Base-by-base conservation (phyloP, 164 flowering plant genomes). In the Vitis cinerea region DNA sequence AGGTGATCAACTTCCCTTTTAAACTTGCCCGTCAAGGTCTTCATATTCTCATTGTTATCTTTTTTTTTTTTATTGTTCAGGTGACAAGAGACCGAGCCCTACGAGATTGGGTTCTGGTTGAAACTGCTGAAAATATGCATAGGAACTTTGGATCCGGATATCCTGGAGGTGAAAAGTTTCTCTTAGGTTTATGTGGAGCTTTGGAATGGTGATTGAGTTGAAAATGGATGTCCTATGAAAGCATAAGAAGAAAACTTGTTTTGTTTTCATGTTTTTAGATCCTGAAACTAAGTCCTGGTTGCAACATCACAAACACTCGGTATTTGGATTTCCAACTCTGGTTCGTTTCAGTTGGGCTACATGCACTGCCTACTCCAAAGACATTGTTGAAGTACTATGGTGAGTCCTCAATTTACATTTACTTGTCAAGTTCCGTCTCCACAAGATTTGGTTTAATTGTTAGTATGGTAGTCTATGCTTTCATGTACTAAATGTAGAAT, bases 341-440 rank as follows among this genome's bases (percentile, higher is more conserved):
- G 98, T 92, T 29, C 97, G 98, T 15, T 94, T 94, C 83, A 92
- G 98, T 69, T 94, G 98, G 98, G 98, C 89, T 29, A 94, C 98
- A 59, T 94, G 98, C 87, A 85, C 79, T 65, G 59, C 97, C 47
- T 87, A 81, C 78, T 82, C 79, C 82, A 90, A 90, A 74, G 83
- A 88, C 63, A 54, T 62, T 51, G 87, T 77, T 63, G 87, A 90
- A 80, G 98, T 94, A 23, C 53, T 83, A 64, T 94, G 98, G 97
- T 94, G 68, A 86, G 92, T 76, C 54, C 59, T 61, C 51, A 16
- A 17, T 70, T 29, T 49, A 10, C 14, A 47, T 29, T 64, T 31
- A 17, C 23, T 64, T 80, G 83, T 80, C 84, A 84, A 72, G 30
- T 70, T 53, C 14, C 27, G 16, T 7, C 29, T 16, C 59, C 59